Percentiles rank a stretch among this genome's conserved stretches.
phyloP scores from a whole-genome alignment of 805 yeast genomes.

The Saturnispora quitensis region DNA sequence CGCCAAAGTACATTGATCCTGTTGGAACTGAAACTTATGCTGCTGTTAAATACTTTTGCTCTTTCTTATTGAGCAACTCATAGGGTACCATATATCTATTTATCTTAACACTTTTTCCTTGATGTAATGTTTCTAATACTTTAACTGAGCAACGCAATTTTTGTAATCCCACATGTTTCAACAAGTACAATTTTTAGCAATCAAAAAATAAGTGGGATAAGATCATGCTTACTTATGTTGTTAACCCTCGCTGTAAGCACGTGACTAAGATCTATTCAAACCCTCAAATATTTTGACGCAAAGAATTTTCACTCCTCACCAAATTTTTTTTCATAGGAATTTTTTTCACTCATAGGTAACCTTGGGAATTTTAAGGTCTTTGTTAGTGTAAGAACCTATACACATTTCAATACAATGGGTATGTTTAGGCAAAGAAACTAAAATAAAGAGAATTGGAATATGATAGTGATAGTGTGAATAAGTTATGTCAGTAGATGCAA shows the following conservation, averaged over 20 bases:
- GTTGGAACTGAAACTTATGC: slow-evolving; percentile 70
- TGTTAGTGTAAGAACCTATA: slow-evolving; percentile 1
- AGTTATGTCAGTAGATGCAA: neutral
- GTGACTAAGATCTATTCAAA: neutral
- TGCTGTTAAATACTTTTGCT: slow-evolving; percentile 56
- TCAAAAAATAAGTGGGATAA: neutral
- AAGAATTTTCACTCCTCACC: neutral
- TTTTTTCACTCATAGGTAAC: slow-evolving; percentile 1
- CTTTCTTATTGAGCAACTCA: slow-evolving; percentile 31
- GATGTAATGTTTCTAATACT: neutral
- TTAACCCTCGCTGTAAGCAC: neutral
- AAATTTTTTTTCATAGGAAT: neutral
- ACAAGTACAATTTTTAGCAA: too few species aligned
- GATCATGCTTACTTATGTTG: neutral
- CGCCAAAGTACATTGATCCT: slow-evolving; percentile 58
- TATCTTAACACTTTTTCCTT: neutral
- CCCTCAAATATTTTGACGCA: neutral
- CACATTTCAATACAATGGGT: slow-evolving; percentile 3
- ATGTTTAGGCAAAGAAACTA: neutral
- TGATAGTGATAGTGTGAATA: neutral
- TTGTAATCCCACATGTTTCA: too few species aligned
- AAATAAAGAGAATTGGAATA: neutral
- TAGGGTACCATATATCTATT: neutral
- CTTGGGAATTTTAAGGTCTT: neutral
- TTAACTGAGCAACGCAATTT: neutral